A percentile compares a stretch with the other conserved stretches of the same genome.
Conservation (phyloP, 2,329 filamentous ascomycete species). For the Clarireedia homoeocarpa region DNA sequence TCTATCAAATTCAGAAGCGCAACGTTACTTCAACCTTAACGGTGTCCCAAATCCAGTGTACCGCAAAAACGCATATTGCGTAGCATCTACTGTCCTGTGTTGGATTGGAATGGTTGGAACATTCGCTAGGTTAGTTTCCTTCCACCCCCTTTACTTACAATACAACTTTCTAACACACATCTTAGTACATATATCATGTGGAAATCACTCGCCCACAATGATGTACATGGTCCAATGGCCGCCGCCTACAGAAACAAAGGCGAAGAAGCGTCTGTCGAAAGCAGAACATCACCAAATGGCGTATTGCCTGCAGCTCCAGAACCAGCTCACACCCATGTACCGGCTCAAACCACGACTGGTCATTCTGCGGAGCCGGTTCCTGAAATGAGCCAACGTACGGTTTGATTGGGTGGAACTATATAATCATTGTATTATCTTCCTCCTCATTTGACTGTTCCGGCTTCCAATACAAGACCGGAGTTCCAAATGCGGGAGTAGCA, state of each 20-base stretch:
- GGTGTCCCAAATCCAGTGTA: conserved; percentile 36
- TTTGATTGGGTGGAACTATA: too few species aligned
- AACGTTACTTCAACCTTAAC: conserved; percentile 26
- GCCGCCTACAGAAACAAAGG: conserved; percentile 9
- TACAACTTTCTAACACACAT: neutral
- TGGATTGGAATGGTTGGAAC: conserved; percentile 45
- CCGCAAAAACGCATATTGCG: conserved; percentile 39
- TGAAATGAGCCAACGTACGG: too few species aligned
- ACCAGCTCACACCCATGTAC: neutral
- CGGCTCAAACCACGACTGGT: too few species aligned
- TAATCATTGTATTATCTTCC: too few species aligned
- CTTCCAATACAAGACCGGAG: too few species aligned
- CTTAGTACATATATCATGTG: conserved; percentile 31
- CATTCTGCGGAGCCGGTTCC: too few species aligned
- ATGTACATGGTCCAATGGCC: conserved; percentile 25
- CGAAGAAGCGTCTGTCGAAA: neutral
- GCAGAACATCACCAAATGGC: neutral
- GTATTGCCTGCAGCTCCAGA: neutral
- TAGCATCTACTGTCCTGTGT: conserved; percentile 43
- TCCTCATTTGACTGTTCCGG: too few species aligned
- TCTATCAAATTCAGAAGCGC: conserved; percentile 22
- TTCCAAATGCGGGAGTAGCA: too few species aligned
- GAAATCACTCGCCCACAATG: conserved; percentile 30
- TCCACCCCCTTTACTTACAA: neutral
- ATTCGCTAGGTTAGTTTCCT: conserved; percentile 34